phyloP scores from a whole-genome alignment of 352 stramenopile species.

The Aphanomyces stellatus region DNA sequence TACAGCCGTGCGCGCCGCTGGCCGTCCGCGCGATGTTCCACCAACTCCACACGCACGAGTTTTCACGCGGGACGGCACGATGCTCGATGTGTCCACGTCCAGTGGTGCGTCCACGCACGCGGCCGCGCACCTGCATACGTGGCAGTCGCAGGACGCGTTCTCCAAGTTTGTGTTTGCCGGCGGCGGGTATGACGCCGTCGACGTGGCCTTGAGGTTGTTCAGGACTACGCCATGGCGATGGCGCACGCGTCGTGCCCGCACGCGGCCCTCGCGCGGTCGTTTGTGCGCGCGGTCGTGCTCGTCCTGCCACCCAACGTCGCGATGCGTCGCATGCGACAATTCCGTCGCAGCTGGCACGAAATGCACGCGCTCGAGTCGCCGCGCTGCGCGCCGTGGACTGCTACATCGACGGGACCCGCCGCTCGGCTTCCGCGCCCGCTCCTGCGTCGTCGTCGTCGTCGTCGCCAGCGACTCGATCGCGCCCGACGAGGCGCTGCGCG shows the following conservation, averaged over 20 bases:
- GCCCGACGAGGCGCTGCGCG: no score
- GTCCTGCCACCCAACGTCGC: not conserved
- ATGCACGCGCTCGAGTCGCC: no score
- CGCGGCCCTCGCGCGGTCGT: no score
- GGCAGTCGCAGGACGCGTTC: conserved; percentile 11
- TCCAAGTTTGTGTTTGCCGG: conserved; percentile 11
- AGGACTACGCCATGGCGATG: conserved; percentile 17
- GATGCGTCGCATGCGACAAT: not conserved
- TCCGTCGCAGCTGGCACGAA: conserved; percentile 7
- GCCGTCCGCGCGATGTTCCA: not conserved
- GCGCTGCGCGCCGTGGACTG: no score
- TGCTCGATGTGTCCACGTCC: conserved; percentile 7
- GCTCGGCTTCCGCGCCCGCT: no score
- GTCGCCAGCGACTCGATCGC: not conserved
- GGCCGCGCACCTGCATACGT: conserved; percentile 16
- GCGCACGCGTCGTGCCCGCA: conserved; percentile 7
- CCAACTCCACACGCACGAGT: not conserved
- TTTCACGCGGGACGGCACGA: not conserved
- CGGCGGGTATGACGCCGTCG: not conserved
- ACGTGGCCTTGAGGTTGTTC: not conserved
- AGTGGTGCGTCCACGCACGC: not conserved
- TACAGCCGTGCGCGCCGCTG: conserved; percentile 3
- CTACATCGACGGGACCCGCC: no score
- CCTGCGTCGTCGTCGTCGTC: not conserved
- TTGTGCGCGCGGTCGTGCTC: not conserved